These are phyloP conservation scores for Paxillus rubicundulus DNA, from an alignment of 768 basidiomycete genomes.

Conservation along the genomic window DNA sequence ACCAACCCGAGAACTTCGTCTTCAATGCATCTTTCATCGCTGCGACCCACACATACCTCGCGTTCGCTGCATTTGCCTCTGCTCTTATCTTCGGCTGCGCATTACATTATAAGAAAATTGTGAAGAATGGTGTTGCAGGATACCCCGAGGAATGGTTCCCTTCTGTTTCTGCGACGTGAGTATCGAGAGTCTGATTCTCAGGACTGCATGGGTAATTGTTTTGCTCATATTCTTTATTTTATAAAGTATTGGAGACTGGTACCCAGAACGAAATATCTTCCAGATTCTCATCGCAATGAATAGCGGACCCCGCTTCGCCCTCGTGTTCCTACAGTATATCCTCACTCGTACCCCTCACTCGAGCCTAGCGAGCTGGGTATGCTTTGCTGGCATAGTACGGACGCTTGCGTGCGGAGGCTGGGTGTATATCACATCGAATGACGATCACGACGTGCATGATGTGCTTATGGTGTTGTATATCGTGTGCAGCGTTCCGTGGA, in stretches of 20 bases:
- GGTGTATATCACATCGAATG: slow-evolving; percentile 86
- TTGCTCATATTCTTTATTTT: slow-evolving; percentile 1
- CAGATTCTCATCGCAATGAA: slow-evolving; percentile 87
- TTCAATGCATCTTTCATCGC: slow-evolving; percentile 55
- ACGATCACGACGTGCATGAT: slow-evolving; percentile 83
- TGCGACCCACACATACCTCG: slow-evolving; percentile 62
- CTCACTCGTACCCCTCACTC: slow-evolving; percentile 46
- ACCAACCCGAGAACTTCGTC: slow-evolving; percentile 16
- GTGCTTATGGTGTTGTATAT: slow-evolving; percentile 87
- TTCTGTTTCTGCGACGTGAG: slow-evolving; percentile 82
- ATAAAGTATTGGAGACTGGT: slow-evolving; percentile 84
- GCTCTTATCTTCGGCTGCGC: slow-evolving; percentile 64
- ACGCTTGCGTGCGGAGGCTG: slow-evolving; percentile 87
- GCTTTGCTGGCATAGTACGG: slow-evolving; percentile 62
- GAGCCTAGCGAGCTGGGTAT: slow-evolving; percentile 48
- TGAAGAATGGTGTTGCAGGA: slow-evolving; percentile 78
- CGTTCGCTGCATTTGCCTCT: slow-evolving; percentile 58
- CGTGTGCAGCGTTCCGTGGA: slow-evolving; percentile 84
- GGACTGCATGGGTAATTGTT: not conserved
- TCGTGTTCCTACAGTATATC: slow-evolving; percentile 63
- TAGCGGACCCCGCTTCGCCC: slow-evolving; percentile 75
- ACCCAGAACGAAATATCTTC: slow-evolving; percentile 80
- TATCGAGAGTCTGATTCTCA: slow-evolving; percentile 6
- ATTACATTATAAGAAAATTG: slow-evolving; percentile 81
- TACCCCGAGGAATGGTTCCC: slow-evolving; percentile 92